A percentile compares a stretch with the other conserved stretches of the same genome.
Evolutionary conservation across 345 rosid genomes (phyloP).

Genomic region (Salix arbutifolia): DNA sequence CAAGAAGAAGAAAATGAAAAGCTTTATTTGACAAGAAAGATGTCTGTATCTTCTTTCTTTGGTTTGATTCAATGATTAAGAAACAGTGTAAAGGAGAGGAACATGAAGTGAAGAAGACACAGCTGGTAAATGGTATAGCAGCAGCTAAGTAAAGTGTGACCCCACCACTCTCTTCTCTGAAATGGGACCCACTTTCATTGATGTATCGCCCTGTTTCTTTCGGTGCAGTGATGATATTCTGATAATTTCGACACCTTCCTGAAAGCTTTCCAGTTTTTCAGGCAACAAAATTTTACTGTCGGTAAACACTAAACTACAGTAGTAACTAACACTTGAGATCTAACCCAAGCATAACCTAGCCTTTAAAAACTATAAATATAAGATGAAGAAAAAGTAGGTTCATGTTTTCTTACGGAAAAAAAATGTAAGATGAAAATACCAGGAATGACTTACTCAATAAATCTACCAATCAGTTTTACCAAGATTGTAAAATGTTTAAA

Average conservation of each 20-base stretch:
- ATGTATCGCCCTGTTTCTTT: background rate
- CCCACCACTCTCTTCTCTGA: constrained; percentile 16
- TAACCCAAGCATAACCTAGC: background rate
- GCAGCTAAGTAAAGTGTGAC: background rate
- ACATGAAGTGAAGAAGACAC: background rate
- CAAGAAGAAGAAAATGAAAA: background rate
- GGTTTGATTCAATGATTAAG: background rate
- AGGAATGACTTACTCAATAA: too few relatives aligned
- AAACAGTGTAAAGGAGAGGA: background rate
- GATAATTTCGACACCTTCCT: background rate
- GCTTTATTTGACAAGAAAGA: background rate
- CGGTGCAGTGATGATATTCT: background rate
- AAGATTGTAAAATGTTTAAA: too few relatives aligned
- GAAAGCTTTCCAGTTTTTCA: background rate
- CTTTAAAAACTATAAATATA: too few relatives aligned
- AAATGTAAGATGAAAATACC: too few relatives aligned
- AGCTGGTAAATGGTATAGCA: constrained; percentile 18
- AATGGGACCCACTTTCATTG: constrained; percentile 18
- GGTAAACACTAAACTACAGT: background rate
- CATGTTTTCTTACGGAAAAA: too few relatives aligned
- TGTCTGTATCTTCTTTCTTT: constrained; percentile 7
- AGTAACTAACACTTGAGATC: background rate
- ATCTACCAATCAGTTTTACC: too few relatives aligned
- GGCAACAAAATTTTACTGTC: background rate
- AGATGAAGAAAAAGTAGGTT: too few relatives aligned